Base-by-base conservation (phyloP, 129 eudicot genomes). In the Tanacetum coccineum region DNA sequence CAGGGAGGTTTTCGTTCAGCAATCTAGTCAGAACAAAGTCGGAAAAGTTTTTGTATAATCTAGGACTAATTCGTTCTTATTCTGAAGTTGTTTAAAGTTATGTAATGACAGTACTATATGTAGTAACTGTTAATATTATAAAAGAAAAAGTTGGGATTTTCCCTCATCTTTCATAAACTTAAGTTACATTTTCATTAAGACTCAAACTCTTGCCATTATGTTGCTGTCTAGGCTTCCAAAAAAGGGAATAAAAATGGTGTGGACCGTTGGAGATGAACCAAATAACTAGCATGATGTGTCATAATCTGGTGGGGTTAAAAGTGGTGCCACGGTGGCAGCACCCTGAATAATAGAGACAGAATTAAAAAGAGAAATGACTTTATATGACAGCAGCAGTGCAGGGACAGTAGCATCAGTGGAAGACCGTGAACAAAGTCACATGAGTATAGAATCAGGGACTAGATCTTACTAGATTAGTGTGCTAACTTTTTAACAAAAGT, bases 21-120 rank as follows among this genome's bases (percentile, higher is more conserved):
- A 76, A 54, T 54, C 55, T 84, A 56, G 74, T 90, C 6, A 72
- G 84, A 52, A 74, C 95, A 19, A 78, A 84, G 49, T 90, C 95
- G 9, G 95, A 84, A 20, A 90, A 83, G 65, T 80, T 90, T 42
- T 73, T 90, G 65, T 87, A 82, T 60, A 84, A 72, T 55, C 81
- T 90, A 73, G 97, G 95, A 13, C 74, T 90, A 48, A 87, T 87
- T 30, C 82, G 74, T 32, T 87, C 89, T 47, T 89, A 77, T 74
- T 86, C 96, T 5, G 83, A 62, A 77, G 75, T 66, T 48, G 68
- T 13, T 14, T 70, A 57, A 57, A n/a, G n/a, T 11, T 71, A 68
- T 51, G 21, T 6, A 25, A n/a, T 51, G 1, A 4, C 3, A 26
- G 9, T 11, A 14, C 40, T 50, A 26, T n/a, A n/a, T 21, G 70